Percentiles rank a stretch among this genome's conserved stretches.
Evolutionary conservation across 2,329 filamentous ascomycete genomes (phyloP).

Genomic region (Pezicula radicicola): DNA sequence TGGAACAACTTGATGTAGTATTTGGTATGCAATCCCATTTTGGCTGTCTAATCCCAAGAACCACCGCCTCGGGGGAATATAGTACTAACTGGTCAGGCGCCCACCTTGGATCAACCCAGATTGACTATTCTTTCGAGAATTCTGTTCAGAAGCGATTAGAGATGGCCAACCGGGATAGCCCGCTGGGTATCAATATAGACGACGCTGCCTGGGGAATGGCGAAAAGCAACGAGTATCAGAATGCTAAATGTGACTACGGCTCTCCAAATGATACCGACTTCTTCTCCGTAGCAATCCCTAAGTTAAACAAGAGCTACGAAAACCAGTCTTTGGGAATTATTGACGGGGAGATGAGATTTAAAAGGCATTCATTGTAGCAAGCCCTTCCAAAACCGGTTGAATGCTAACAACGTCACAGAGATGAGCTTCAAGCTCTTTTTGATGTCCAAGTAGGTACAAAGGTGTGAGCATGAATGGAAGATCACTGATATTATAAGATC

Average conservation of each 20-base stretch:
- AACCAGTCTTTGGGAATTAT: conserved; percentile 26
- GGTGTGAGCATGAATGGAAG: too few relatives aligned
- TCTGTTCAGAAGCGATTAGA: conserved; percentile 28
- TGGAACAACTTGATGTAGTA: conserved; percentile 16
- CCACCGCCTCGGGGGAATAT: too few relatives aligned
- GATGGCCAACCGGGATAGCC: conserved; percentile 18
- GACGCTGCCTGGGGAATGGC: conserved; percentile 37
- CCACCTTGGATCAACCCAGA: conserved; percentile 33
- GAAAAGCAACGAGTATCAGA: conserved; percentile 35
- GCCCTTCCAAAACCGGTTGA: too few relatives aligned
- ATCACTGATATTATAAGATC: conserved; percentile 4
- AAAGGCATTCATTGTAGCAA: conserved; percentile 4
- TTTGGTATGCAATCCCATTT: conserved; percentile 5
- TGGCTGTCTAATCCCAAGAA: too few relatives aligned
- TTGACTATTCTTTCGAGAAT: conserved; percentile 36
- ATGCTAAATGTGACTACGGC: conserved; percentile 37
- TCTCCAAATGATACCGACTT: conserved; percentile 30
- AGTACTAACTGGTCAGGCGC: conserved; percentile 5
- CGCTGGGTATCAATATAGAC: conserved; percentile 27
- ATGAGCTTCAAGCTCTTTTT: conserved; percentile 10
- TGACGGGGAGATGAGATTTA: conserved; percentile 12
- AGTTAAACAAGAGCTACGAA: conserved; percentile 27
- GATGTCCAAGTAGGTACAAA: conserved; percentile 6
- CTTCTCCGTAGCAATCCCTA: conserved; percentile 33
- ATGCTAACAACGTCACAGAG: conserved; percentile 4